Conservation (phyloP, 352 stramenopile species). For the Phytophthora litchii region DNA sequence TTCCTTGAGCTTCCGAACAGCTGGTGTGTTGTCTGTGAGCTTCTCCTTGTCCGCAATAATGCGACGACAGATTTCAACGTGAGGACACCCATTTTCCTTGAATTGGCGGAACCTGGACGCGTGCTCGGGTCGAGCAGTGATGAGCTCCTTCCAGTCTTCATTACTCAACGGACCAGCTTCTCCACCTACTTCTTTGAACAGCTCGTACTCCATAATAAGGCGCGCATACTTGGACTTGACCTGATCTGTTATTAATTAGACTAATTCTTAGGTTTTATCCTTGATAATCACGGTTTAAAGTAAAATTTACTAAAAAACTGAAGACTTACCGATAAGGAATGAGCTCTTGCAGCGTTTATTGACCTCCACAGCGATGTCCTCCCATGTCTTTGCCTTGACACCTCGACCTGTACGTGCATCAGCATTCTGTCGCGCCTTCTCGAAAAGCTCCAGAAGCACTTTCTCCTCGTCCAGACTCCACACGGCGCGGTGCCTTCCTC, state of each 20-base stretch:
- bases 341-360: constrained; percentile 30
- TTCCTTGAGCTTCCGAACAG: constrained; percentile 4
- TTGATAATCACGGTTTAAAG: not conserved
- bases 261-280: not conserved
- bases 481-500: constrained; percentile 15
- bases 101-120: constrained; percentile 37
- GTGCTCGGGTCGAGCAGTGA: constrained; percentile 18
- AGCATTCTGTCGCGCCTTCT: constrained; percentile 37
- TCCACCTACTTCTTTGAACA: constrained; percentile 29
- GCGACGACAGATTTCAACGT: constrained; percentile 32
- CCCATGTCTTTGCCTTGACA: constrained; percentile 27
- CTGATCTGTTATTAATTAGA: constrained; percentile 29
- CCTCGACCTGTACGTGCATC: constrained; percentile 23
- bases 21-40: not conserved
- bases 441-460: constrained; percentile 41
- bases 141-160: constrained; percentile 32
- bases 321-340: constrained; percentile 33
- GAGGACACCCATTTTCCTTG: constrained; percentile 31
- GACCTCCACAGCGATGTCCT: constrained; percentile 29
- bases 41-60: constrained; percentile 28
- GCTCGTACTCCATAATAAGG: constrained; percentile 40
- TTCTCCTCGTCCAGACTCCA: constrained; percentile 31
- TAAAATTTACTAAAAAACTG: not conserved
- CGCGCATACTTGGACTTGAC: constrained; percentile 45
- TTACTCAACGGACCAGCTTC: constrained; percentile 11